Conservation (phyloP, 148 eudicot genomes). For the Amaranthus cruentus region DNA sequence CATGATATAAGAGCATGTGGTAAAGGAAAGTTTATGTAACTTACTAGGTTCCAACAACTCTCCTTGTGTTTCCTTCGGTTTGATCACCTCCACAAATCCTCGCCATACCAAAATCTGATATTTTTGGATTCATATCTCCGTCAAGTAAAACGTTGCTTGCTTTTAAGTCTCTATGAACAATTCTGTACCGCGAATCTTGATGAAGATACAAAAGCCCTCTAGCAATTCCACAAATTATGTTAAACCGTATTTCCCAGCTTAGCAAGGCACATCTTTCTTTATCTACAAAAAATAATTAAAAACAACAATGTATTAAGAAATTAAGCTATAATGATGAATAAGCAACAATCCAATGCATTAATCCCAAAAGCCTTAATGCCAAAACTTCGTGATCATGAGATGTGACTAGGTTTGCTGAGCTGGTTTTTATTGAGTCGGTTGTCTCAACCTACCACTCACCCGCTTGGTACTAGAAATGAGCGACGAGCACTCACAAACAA, state of each 20-base stretch:
- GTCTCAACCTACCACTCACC: too few relatives aligned
- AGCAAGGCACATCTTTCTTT: slow-evolving; percentile 40
- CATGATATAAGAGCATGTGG: background rate
- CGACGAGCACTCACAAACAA: too few relatives aligned
- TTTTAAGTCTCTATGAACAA: slow-evolving; percentile 71
- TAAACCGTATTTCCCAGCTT: slow-evolving; percentile 55
- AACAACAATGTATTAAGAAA: background rate
- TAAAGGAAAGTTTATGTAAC: slow-evolving; percentile 9
- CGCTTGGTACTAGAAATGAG: background rate
- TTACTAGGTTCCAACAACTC: slow-evolving; percentile 80
- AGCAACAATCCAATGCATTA: too few relatives aligned
- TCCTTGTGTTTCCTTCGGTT: slow-evolving; percentile 53
- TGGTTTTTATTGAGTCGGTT: too few relatives aligned
- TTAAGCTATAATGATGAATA: too few relatives aligned
- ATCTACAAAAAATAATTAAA: slow-evolving; percentile 22
- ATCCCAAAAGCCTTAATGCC: too few relatives aligned
- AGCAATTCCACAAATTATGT: slow-evolving; percentile 62
- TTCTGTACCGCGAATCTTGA: slow-evolving; percentile 67
- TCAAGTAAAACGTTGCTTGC: slow-evolving; percentile 73
- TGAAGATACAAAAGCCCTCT: slow-evolving; percentile 79
- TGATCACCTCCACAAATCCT: slow-evolving; percentile 72
- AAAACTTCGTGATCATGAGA: too few relatives aligned
- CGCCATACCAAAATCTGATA: slow-evolving; percentile 88
- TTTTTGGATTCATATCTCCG: slow-evolving; percentile 62
- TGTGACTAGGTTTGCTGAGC: too few relatives aligned